Evolutionary conservation across 148 eudicot species (phyloP).

Genomic region (Fagopyrum tataricum): DNA sequence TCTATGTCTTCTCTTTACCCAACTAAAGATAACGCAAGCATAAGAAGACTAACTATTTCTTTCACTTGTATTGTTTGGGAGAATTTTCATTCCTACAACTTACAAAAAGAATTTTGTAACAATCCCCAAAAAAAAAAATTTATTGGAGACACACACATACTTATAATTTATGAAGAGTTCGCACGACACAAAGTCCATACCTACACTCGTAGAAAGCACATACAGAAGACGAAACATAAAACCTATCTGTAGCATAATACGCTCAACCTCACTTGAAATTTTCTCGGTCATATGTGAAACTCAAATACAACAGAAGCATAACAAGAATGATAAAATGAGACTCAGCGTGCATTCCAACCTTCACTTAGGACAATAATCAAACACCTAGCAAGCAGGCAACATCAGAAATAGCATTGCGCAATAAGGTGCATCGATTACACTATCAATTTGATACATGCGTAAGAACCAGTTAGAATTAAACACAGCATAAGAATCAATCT

Average conservation of each 20-base stretch:
- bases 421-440: neutral
- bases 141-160: neutral
- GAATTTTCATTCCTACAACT: neutral
- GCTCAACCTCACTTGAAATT: neutral
- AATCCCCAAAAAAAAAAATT: neutral
- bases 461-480: neutral
- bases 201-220: neutral
- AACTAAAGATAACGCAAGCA: neutral
- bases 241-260: neutral
- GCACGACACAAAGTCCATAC: no score
- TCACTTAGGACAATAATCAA: conserved; percentile 2
- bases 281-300: neutral
- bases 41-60: neutral
- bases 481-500: neutral
- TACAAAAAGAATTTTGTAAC: neutral
- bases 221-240: neutral
- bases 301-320: neutral
- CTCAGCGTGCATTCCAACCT: neutral
- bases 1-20: neutral
- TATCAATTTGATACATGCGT: neutral
- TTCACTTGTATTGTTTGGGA: neutral
- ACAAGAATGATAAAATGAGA: neutral
- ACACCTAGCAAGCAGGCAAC: neutral
- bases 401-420: neutral
- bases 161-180: no score